Evolutionary conservation across 495 filamentous ascomycete genomes (phyloP), one percentile per base, ranked within the genome.

Genomic region (Xylaria nigripes): DNA sequence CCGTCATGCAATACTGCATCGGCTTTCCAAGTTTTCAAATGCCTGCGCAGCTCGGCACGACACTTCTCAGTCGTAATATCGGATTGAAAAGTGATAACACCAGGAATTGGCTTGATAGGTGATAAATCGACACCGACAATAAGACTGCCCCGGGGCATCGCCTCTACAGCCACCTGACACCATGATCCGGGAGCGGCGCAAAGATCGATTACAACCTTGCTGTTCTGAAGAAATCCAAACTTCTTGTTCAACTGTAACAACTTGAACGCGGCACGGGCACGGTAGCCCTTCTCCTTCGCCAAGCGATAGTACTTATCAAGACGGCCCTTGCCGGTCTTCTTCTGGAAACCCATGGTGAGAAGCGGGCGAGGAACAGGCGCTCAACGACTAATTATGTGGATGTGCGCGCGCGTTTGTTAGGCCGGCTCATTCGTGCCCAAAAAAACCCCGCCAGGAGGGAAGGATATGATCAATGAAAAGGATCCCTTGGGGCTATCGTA

Each of bases 311-410:
- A 97, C 75, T 97, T 96, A 76, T 98, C 93, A 55, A 98, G 82
- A 80, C 93, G 92, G 70, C 93, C 93, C 80, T 99, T 99, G 76
- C 90, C 93, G 72, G 95, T 86, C 81, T 98, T 98, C 78, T 98
- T 98, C 68, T 97, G 93, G 61, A 96, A 91, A 61, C 87, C 92
- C 93, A 98, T 98, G 61, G 34, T 60, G 61, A 50, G 38, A 45
- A 36, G 19, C 19, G 52, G 18, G 19, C 6, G 18, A 22, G 23
- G n/a, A 18, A 22, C 18, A 25, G 43, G 50, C n/a, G 49, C 45
- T 38, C 38, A 47, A 29, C 18, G 16, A 24, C 10, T 24, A 38
- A 27, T 29, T 30, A 15, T 36, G 36, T n/a, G 36, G 36, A 18
- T 40, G 41, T 29, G 16, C 16, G 38, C 18, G 41, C 29, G 16